Evolutionary conservation across 768 basidiomycete genomes (phyloP).

Genomic region (Leccinum subgranulosum): DNA sequence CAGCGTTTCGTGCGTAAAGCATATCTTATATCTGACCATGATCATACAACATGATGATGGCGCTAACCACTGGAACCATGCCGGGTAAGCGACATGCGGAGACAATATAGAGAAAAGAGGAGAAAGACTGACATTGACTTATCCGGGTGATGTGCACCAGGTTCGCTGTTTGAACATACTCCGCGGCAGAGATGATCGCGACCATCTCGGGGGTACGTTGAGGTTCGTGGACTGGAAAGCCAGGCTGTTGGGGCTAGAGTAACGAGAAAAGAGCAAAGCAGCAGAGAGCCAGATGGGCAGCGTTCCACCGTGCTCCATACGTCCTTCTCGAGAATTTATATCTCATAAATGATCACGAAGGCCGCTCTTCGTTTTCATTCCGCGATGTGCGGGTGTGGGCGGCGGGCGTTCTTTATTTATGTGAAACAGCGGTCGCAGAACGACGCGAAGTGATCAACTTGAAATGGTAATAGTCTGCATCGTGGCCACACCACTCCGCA

Average conservation of each 20-base stretch:
- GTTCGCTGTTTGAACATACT: neutral
- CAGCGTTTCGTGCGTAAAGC: neutral
- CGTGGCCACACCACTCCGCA: neutral
- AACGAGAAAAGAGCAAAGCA: neutral
- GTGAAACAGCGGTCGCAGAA: neutral
- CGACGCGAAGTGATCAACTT: neutral
- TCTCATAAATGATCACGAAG: neutral
- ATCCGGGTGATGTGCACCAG: constrained; percentile 3
- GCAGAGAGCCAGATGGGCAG: neutral
- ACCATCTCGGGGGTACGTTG: neutral
- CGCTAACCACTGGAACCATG: neutral
- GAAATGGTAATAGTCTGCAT: neutral
- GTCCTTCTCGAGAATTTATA: neutral
- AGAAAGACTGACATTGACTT: constrained; percentile 11
- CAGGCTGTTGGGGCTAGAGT: neutral
- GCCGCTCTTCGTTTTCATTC: neutral
- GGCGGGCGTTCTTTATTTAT: neutral
- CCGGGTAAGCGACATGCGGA: neutral
- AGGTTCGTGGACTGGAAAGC: neutral
- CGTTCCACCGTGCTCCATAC: neutral
- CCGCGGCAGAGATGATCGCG: neutral
- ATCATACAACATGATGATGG: constrained; percentile 16
- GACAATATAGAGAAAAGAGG: neutral
- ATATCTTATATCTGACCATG: constrained; percentile 9
- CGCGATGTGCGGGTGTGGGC: neutral